These are phyloP conservation scores for Mycena latifolia DNA, from an alignment of 768 basidiomycete species.

Conservation along the genomic window DNA sequence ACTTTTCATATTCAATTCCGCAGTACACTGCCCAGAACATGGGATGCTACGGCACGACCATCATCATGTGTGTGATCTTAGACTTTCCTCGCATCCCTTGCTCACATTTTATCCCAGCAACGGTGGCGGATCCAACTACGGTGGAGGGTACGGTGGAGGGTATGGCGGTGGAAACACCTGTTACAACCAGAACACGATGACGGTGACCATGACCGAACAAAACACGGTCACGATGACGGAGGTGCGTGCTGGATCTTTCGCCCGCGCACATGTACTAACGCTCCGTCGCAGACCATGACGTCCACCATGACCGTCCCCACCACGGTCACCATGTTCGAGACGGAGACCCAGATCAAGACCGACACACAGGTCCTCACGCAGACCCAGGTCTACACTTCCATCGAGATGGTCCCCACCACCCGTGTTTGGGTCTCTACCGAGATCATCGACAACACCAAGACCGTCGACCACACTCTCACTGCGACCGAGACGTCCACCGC, in stretches of 20 bases:
- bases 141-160: slow-evolving; percentile 36
- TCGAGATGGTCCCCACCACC: slow-evolving; percentile 71
- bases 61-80: slow-evolving; percentile 59
- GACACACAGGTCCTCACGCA: slow-evolving; percentile 58
- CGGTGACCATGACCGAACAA: slow-evolving; percentile 23
- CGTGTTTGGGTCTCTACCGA: slow-evolving; percentile 77
- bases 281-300: slow-evolving; percentile 20
- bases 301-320: slow-evolving; percentile 50
- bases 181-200: slow-evolving; percentile 27
- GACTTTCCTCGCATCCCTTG: slow-evolving; percentile 1
- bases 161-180: slow-evolving; percentile 35
- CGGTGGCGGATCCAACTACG: slow-evolving; percentile 16
- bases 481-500: slow-evolving; percentile 72
- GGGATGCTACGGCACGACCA: slow-evolving; percentile 75
- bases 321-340: slow-evolving; percentile 53
- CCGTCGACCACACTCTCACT: slow-evolving; percentile 69
- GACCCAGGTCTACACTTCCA: slow-evolving; percentile 63
- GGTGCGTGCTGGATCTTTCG: slow-evolving; percentile 29
- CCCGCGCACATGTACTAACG: slow-evolving; percentile 1
- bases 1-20: slow-evolving; percentile 7
- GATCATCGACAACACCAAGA: slow-evolving; percentile 68
- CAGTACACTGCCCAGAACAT: slow-evolving; percentile 51
- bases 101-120: slow-evolving; percentile 26
- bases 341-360: slow-evolving; percentile 46
- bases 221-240: slow-evolving; percentile 29